Base-by-base conservation (phyloP, 1,139 yeast species). In the Meyerozyma guilliermondii region DNA sequence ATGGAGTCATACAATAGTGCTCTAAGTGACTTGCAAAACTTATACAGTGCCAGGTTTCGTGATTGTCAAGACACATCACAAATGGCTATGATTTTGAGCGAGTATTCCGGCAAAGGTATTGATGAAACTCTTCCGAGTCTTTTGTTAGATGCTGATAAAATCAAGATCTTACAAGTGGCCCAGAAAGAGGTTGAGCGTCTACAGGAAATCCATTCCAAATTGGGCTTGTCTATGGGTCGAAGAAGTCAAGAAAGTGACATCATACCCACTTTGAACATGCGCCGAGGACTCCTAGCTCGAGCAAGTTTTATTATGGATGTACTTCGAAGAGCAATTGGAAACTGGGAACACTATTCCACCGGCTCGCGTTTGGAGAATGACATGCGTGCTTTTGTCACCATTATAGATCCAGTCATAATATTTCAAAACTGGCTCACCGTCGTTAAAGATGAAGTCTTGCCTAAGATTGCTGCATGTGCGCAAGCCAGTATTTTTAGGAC, bases 101-200 rank as follows among this genome's bases (percentile, higher is more conserved):
- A 40, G 3, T 47, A 59, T 17, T 65, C 70, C 35, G 56, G 54
- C 10, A 47, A 46, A 4, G 68, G 75, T 36, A 47, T 26, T 6
- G 20, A 24, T 1, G 36, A 47, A 3, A 44, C 47, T 8, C 60
- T 71, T 39, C 55, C 47, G 35, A 74, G 69, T 40, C 67, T 58
- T 41, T 51, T 63, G 23, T 46, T 59, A 2, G 55, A 66, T n/a
- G 60, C 63, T 37, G 55, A 54, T 13, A 57, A 55, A 35, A 58
- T 63, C 24, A 52, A 53, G 8, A 39, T 54, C 53, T 28, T 28
- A n/a, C 41, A 23, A 11, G 36, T 9, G 4, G 34, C 38, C 18
- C 40, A 38, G 3, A 18, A 30, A 8, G 35, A 29, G 16, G 35
- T 29, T 7, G 24, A 33, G 5, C 11, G 17, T 1, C 24, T 33